phyloP scores from a whole-genome alignment of 2,329 filamentous ascomycete species.

The Gaeumannomyces sp. region DNA sequence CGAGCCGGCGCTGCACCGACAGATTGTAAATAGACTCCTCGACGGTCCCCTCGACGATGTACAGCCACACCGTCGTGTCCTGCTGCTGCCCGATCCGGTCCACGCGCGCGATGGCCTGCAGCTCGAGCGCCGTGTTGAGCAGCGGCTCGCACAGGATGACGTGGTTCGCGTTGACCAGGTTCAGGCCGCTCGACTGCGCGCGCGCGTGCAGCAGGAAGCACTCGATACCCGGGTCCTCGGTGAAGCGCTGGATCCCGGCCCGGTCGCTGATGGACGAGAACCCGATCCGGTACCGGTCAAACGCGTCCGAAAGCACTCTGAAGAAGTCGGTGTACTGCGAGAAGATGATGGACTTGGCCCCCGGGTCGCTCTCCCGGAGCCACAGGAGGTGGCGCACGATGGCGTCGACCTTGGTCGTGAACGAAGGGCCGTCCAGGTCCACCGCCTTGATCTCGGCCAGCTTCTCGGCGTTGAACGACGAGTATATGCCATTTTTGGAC shows the following conservation, averaged over 20 bases:
- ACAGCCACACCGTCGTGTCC: constrained; percentile 91
- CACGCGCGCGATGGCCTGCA: constrained; percentile 91
- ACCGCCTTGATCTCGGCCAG: constrained; percentile 77
- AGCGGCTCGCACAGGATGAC: constrained; percentile 93
- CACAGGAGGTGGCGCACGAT: constrained; percentile 75
- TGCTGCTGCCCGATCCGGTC: constrained; percentile 88
- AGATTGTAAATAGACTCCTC: constrained; percentile 89
- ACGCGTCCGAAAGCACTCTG: constrained; percentile 62
- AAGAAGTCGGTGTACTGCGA: constrained; percentile 82
- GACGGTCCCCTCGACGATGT: constrained; percentile 83
- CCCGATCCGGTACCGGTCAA: constrained; percentile 66
- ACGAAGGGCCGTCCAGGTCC: constrained; percentile 65
- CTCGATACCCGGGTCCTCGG: constrained; percentile 64
- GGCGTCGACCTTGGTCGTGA: constrained; percentile 86
- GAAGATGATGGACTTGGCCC: constrained; percentile 89
- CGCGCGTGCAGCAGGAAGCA: constrained; percentile 87
- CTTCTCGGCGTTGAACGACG: constrained; percentile 63
- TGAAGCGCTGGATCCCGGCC: constrained; percentile 70
- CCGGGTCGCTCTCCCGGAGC: constrained; percentile 77
- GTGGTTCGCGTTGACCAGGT: constrained; percentile 86
- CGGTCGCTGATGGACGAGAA: constrained; percentile 63
- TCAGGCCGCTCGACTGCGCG: constrained; percentile 81
- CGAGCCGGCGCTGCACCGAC: constrained; percentile 70
- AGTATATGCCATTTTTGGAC: constrained; percentile 58
- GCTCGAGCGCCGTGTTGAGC: constrained; percentile 85